Percentiles rank a stretch among this genome's conserved stretches.
Evolutionary conservation across 495 filamentous ascomycete species (phyloP).

Genomic region (Penicillium egyptiacum): DNA sequence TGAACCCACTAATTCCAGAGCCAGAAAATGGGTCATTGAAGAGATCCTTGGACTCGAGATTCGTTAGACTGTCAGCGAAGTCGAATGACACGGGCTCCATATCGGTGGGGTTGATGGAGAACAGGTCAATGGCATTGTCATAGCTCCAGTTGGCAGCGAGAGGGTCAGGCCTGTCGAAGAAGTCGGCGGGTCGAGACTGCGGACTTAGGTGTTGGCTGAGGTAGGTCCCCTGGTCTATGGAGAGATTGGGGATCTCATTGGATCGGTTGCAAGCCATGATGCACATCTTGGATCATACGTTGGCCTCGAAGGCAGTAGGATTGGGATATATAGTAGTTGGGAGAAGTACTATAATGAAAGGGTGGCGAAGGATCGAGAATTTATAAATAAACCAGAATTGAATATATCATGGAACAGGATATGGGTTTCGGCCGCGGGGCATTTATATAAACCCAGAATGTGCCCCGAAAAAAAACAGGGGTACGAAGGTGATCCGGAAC

Average conservation of each 20-base stretch:
- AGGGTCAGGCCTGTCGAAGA: conserved; percentile 30
- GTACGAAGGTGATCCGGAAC: conserved; percentile 9
- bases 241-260: conserved; percentile 20
- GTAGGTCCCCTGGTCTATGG: conserved; percentile 25
- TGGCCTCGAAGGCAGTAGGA: conserved; percentile 3
- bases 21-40: conserved; percentile 37
- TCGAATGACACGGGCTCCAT: conserved; percentile 40
- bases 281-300: conserved; percentile 17
- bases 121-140: conserved; percentile 44
- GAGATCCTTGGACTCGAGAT: conserved; percentile 38
- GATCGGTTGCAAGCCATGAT: conserved; percentile 28
- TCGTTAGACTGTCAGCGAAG: conserved; percentile 36
- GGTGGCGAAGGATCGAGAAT: conserved; percentile 5
- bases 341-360: background rate
- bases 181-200: conserved; percentile 26
- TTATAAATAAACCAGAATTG: conserved; percentile 2
- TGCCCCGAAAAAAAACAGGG: conserved; percentile 12
- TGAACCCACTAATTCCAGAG: conserved; percentile 39
- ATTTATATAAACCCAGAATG: conserved; percentile 20
- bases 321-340: conserved; percentile 13
- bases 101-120: conserved; percentile 38
- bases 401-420: conserved; percentile 7
- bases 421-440: conserved; percentile 8
- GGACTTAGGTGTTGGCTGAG: conserved; percentile 30
- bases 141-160: conserved; percentile 47